A percentile compares a stretch with the other conserved stretches of the same genome.
Evolutionary conservation across 805 yeast species (phyloP).

Genomic region (Spathaspora gorwiae): DNA sequence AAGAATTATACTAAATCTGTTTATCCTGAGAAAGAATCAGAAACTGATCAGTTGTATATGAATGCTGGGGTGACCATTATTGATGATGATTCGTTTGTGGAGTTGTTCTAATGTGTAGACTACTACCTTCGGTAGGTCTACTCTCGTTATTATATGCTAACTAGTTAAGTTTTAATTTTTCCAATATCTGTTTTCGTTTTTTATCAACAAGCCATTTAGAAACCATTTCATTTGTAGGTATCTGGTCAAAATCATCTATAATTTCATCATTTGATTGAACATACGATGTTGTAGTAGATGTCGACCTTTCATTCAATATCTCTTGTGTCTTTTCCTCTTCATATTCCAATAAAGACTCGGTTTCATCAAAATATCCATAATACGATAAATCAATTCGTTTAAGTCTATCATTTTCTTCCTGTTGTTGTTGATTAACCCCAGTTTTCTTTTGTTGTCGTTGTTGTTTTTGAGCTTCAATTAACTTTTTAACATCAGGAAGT

Average conservation of each 20-base stretch:
- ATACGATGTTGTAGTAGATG: conserved; percentile 2
- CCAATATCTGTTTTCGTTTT: conserved; percentile 40
- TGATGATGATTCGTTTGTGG: conserved; percentile 2
- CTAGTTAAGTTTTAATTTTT: conserved; percentile 14
- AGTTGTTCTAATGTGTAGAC: neutral
- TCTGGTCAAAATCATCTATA: conserved; percentile 17
- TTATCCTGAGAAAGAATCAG: conserved; percentile 33
- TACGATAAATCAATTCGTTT: conserved; percentile 29
- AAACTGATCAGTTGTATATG: conserved; percentile 30
- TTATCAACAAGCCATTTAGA: conserved; percentile 43
- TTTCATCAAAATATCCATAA: conserved; percentile 40
- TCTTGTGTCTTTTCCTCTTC: conserved; percentile 24
- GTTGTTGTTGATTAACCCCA: conserved; percentile 11
- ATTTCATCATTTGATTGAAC: conserved; percentile 3
- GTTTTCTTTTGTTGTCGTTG: conserved; percentile 2
- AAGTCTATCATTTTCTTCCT: conserved; percentile 15
- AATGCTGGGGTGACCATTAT: conserved; percentile 30
- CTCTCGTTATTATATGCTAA: no score
- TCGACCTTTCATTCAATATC: neutral
- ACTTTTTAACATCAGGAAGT: conserved; percentile 58
- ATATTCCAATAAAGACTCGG: conserved; percentile 10
- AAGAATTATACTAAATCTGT: conserved; percentile 56
- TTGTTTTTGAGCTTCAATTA: conserved; percentile 14
- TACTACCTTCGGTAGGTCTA: no score
- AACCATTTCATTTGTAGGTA: conserved; percentile 37